Evolutionary conservation across 176 grass and related monocot genomes (phyloP), one percentile per base, ranked within the genome.

Genomic region (Aegilops bicornis): DNA sequence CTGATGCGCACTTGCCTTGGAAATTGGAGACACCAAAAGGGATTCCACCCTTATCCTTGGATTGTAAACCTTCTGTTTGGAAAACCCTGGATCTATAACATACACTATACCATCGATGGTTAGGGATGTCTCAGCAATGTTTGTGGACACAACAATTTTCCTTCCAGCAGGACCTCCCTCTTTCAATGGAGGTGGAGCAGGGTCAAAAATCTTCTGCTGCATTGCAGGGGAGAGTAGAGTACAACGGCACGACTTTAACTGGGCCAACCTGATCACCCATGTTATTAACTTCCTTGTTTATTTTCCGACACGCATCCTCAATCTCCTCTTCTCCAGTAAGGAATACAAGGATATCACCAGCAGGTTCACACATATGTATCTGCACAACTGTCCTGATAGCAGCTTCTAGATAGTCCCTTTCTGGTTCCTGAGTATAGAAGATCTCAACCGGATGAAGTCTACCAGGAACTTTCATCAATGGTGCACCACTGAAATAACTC

Each of bases 301-400:
- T 90, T 91, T 99, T 99, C 75, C 85, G 88, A 67, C 94, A 97
- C n/a, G 97, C 97, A 81, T 99, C 97, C 85, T 99, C 97, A 78
- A 99, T 99, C 89, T 99, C 97, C 77, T 99, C 97, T 83, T 99
- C 97, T n/a, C 97, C 94, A 2, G 94, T 99, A 54, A 99, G 94
- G 76, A 99, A 99, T 43, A 99, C 97, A 54, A 99, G 94, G 65
- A 99, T 99, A 88, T 99, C 97, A 64, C 94, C 97, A 58, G 77
- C 52, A 29, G 92, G 83, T 80, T 99, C 94, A 66, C 89, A 96
- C 87, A 93, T 91, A 83, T 96, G 94, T 74, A 99, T 99, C 83
- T 99, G 94, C 36, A 99, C 92, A 77, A 99, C 92, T 43, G 97
- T 99, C 45, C 94, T 84, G 40, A 99, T 93, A 69, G 89, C 92